phyloP scores from a whole-genome alignment of 2,329 filamentous ascomycete species.

The Hypoxylon sp. region DNA sequence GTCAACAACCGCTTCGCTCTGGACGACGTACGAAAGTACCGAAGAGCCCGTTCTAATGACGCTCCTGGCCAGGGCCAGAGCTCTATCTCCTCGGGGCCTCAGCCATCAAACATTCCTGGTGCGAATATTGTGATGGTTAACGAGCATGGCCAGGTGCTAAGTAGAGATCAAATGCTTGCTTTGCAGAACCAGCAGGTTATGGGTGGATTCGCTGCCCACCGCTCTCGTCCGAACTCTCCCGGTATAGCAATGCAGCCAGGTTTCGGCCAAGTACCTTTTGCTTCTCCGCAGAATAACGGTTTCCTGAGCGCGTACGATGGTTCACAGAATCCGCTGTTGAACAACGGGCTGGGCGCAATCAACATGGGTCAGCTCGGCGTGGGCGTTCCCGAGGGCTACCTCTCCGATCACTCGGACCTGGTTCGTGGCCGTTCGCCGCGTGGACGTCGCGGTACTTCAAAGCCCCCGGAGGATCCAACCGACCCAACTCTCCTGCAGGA shows the following conservation, averaged over 20 bases:
- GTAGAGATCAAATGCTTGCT: slow-evolving; percentile 84
- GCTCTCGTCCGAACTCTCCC: slow-evolving; percentile 90
- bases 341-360: slow-evolving; percentile 76
- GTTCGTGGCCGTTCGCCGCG: slow-evolving; percentile 90
- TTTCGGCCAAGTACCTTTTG: slow-evolving; percentile 76
- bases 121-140: slow-evolving; percentile 94
- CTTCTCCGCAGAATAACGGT: slow-evolving; percentile 93
- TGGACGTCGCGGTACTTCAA: slow-evolving; percentile 92
- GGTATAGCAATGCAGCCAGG: slow-evolving; percentile 82
- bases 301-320: slow-evolving; percentile 91
- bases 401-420: slow-evolving; percentile 95
- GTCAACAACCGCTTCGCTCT: slow-evolving; percentile 98
- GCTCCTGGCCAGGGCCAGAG: slow-evolving; percentile 72
- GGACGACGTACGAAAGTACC: slow-evolving; percentile 96
- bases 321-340: slow-evolving; percentile 72
- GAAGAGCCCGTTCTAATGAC: slow-evolving; percentile 89
- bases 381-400: slow-evolving; percentile 82
- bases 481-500: slow-evolving; percentile 91
- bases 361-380: slow-evolving; percentile 79
- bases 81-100: slow-evolving; percentile 75
- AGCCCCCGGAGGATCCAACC: slow-evolving; percentile 97
- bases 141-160: slow-evolving; percentile 89
- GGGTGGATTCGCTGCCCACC: slow-evolving; percentile 71
- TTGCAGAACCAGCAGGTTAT: slow-evolving; percentile 77
- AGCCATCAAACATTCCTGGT: slow-evolving; percentile 72